phyloP scores from a whole-genome alignment of 768 basidiomycete species.

The Suillus brevipes region DNA sequence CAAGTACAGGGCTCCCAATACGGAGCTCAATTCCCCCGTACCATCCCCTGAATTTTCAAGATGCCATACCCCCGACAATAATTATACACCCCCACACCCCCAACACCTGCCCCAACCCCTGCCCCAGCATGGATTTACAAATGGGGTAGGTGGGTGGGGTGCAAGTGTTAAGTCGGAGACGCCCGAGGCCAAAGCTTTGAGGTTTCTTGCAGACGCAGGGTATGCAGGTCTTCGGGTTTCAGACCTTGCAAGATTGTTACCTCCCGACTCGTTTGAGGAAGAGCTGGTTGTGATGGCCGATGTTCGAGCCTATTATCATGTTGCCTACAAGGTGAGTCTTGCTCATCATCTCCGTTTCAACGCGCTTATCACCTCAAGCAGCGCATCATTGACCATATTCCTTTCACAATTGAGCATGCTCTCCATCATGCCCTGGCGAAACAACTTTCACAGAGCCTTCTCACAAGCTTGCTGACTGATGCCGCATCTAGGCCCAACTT shows the following conservation, averaged over 20 bases:
- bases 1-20: no score
- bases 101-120: no score
- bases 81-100: no score
- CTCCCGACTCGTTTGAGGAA: constrained; percentile 30
- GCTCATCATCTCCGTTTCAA: constrained; percentile 4
- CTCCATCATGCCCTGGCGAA: constrained; percentile 42
- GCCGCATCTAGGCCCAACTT: constrained; percentile 13
- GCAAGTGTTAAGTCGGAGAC: no score
- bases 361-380: constrained; percentile 21
- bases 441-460: constrained; percentile 37
- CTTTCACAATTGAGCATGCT: constrained; percentile 47
- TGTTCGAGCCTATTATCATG: constrained; percentile 50
- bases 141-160: no score
- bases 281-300: constrained; percentile 49
- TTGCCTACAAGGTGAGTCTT: constrained; percentile 44
- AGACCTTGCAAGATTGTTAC: constrained; percentile 22
- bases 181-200: constrained; percentile 20
- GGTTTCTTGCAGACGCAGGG: constrained; percentile 31
- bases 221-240: constrained; percentile 19
- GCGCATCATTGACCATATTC: constrained; percentile 58
- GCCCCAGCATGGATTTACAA: no score
- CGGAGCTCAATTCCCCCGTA: no score
- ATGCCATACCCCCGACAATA: no score
- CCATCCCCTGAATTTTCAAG: no score
- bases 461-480: constrained; percentile 32